A percentile compares a stretch with the other conserved stretches of the same genome.
These are phyloP conservation scores for Globisporangium recalcitrans DNA, from an alignment of 352 stramenopile species.

Conservation along the genomic window DNA sequence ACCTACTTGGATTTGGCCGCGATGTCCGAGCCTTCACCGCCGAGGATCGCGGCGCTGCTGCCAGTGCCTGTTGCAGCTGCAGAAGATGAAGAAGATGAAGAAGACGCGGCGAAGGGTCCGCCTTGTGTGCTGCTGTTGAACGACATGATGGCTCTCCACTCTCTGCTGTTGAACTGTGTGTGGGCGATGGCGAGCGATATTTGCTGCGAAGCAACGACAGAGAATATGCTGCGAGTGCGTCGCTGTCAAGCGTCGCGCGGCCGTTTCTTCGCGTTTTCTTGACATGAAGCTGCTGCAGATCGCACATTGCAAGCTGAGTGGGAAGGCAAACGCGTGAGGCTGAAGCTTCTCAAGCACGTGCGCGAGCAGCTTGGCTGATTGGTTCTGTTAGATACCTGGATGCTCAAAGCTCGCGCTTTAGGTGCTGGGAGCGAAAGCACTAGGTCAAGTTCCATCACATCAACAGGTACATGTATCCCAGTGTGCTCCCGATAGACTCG, in stretches of 20 bases:
- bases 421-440: no score
- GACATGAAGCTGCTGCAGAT: background rate
- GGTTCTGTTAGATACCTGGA: no score
- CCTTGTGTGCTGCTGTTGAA: background rate
- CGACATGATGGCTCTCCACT: slow-evolving; percentile 1
- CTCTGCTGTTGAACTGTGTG: background rate
- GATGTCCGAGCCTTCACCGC: slow-evolving; percentile 60
- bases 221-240: background rate
- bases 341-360: no score
- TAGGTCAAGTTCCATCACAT: no score
- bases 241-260: slow-evolving; percentile 6
- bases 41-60: slow-evolving; percentile 27
- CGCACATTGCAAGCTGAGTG: no score
- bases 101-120: background rate
- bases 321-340: no score
- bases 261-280: slow-evolving; percentile 1
- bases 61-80: background rate
- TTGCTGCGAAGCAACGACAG: background rate
- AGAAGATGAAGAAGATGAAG: background rate
- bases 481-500: background rate
- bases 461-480: background rate
- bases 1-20: slow-evolving; percentile 60
- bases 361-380: no score
- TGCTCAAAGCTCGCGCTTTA: no score
- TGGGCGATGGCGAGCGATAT: no score